These are phyloP conservation scores for Tetrahymena borealis DNA, from an alignment of 73 alveolate genomes.

Conservation along the genomic window DNA sequence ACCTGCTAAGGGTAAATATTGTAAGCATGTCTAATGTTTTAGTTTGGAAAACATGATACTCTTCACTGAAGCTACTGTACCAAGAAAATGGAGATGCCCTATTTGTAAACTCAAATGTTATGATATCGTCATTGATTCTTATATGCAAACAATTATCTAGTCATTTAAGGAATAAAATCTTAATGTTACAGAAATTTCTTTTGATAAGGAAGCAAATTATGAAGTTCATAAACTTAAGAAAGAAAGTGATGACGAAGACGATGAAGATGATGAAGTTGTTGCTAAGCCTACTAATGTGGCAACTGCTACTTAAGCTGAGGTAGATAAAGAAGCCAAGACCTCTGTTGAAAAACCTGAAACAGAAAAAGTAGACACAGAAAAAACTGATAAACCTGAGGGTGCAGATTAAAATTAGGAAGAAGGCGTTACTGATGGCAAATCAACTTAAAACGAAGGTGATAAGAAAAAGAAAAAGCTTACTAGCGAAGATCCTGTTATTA, in stretches of 20 bases:
- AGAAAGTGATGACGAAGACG: constrained; percentile 6
- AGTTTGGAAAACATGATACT: constrained; percentile 35
- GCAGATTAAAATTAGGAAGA: neutral
- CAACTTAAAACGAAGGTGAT: neutral
- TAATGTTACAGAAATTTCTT: constrained; percentile 14
- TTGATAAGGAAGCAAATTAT: constrained; percentile 15
- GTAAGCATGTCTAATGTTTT: constrained; percentile 37
- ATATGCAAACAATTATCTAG: neutral
- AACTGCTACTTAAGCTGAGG: neutral
- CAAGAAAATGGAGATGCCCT: constrained; percentile 45
- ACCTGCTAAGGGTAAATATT: constrained; percentile 38
- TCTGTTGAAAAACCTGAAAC: neutral
- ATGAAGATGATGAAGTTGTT: constrained; percentile 18
- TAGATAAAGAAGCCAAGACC: neutral
- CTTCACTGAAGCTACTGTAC: constrained; percentile 13
- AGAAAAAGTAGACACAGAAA: neutral
- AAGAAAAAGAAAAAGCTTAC: neutral
- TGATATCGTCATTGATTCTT: constrained; percentile 19
- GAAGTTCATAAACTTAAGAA: neutral
- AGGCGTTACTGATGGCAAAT: neutral
- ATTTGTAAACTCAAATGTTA: constrained; percentile 20
- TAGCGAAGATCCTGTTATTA: neutral
- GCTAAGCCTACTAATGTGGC: neutral
- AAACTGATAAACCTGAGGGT: neutral
- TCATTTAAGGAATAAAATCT: constrained; percentile 2